A percentile compares a stretch with the other conserved stretches of the same genome.
Evolutionary conservation across 2,329 filamentous ascomycete species (phyloP).

Genomic region (Fusarium sp.): DNA sequence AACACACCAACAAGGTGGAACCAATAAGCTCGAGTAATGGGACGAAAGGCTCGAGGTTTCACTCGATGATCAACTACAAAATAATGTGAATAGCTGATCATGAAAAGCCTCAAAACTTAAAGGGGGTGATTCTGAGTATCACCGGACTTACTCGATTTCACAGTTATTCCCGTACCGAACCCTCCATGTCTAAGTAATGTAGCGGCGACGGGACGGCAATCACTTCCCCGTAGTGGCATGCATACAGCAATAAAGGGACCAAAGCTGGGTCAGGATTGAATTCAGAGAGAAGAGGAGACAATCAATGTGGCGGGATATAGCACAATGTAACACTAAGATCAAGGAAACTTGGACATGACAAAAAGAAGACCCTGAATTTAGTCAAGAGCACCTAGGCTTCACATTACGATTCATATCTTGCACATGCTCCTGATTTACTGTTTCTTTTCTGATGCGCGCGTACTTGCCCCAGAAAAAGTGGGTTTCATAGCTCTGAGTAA

Average conservation of each 20-base stretch:
- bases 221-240: neutral
- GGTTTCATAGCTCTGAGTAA: slow-evolving; percentile 24
- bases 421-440: neutral
- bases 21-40: slow-evolving; percentile 6
- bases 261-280: neutral
- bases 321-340: neutral
- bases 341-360: neutral
- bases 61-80: neutral
- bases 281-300: neutral
- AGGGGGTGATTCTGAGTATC: slow-evolving; percentile 4
- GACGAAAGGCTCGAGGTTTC: neutral
- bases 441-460: neutral
- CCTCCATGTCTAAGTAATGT: neutral
- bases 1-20: slow-evolving; percentile 22
- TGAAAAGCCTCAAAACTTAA: slow-evolving; percentile 7
- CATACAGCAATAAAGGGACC: neutral
- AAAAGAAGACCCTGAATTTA: neutral
- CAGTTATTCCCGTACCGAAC: neutral
- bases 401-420: neutral
- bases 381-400: neutral
- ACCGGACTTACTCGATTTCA: neutral
- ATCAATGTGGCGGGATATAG: neutral
- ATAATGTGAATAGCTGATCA: neutral
- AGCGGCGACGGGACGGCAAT: neutral
- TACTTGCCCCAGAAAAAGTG: slow-evolving; percentile 36